Percentiles rank a stretch among this genome's conserved stretches.
Conservation (phyloP, 2,329 filamentous ascomycete genomes). For the Neospermospora avenae region DNA sequence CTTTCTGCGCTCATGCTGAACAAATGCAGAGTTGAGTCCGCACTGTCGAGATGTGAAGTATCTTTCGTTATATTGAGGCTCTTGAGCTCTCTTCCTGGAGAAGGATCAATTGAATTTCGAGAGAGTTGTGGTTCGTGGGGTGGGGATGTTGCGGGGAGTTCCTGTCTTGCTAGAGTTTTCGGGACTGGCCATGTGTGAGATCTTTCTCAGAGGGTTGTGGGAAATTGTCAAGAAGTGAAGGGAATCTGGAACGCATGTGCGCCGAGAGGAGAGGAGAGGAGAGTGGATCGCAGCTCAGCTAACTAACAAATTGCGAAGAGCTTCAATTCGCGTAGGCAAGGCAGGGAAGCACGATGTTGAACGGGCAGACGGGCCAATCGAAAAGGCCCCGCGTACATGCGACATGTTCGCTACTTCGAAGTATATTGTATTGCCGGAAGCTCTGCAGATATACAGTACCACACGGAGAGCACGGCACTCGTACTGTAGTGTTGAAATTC, state of each 20-base stretch:
- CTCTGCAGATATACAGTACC: background rate
- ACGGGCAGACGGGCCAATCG: constrained; percentile 1
- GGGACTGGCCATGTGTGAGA: constrained; percentile 1
- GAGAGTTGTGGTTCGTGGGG: background rate
- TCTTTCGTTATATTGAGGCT: background rate
- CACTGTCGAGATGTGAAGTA: constrained; percentile 3
- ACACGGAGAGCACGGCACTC: background rate
- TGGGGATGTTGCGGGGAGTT: background rate
- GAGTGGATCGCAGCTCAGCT: background rate
- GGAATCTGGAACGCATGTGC: background rate
- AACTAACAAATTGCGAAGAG: constrained; percentile 2
- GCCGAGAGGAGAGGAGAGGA: background rate
- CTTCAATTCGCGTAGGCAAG: constrained; percentile 6
- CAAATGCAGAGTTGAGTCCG: constrained; percentile 16
- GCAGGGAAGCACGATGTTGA: constrained; percentile 1
- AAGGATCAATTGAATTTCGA: background rate
- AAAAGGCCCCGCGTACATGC: background rate
- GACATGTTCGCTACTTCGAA: no score
- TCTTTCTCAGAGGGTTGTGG: background rate
- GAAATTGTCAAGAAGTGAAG: background rate
- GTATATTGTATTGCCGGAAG: background rate
- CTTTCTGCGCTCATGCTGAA: constrained; percentile 10
- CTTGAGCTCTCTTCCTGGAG: background rate
- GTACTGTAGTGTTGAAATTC: no score
- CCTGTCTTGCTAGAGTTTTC: background rate